These are phyloP conservation scores for Tilletia indica DNA, from an alignment of 1,284 basidiomycete species.

Conservation along the genomic window DNA sequence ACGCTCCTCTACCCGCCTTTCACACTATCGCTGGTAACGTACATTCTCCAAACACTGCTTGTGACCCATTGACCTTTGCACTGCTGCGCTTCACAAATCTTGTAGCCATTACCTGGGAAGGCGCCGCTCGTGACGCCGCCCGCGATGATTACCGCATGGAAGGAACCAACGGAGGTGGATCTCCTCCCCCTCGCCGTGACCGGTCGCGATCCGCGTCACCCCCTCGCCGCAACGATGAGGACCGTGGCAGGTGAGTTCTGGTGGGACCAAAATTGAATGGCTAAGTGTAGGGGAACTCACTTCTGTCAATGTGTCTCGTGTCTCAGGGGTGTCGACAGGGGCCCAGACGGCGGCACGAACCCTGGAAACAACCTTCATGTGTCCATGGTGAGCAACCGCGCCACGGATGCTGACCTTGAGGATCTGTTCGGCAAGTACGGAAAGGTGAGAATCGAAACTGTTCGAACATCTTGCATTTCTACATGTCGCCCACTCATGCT, in stretches of 20 bases:
- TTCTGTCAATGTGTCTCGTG: not conserved
- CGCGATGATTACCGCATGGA: conserved; percentile 30
- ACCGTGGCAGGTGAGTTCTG: conserved; percentile 37
- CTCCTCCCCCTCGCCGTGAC: conserved; percentile 40
- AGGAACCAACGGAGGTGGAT: conserved; percentile 32
- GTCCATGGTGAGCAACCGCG: conserved; percentile 74
- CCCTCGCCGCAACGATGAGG: conserved; percentile 23
- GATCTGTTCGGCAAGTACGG: conserved; percentile 83
- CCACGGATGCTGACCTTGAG: conserved; percentile 83
- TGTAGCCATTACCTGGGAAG: conserved; percentile 31
- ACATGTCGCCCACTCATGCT: too few relatives aligned
- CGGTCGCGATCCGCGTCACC: conserved; percentile 37
- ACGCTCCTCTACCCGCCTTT: not conserved
- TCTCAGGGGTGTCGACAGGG: conserved; percentile 31
- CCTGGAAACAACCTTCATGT: conserved; percentile 97
- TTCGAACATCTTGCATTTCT: conserved; percentile 9
- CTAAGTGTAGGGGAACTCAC: too few relatives aligned
- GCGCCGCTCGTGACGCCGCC: conserved; percentile 40
- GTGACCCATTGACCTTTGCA: not conserved
- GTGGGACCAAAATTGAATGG: too few relatives aligned
- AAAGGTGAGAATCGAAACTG: conserved; percentile 64
- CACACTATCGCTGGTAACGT: conserved; percentile 13
- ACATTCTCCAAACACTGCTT: conserved; percentile 19
- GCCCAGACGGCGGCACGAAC: conserved; percentile 61
- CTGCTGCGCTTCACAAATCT: not conserved